A percentile compares a stretch with the other conserved stretches of the same genome.
Conservation (phyloP, 495 filamentous ascomycete species). For the Cairneyella variabilis region DNA sequence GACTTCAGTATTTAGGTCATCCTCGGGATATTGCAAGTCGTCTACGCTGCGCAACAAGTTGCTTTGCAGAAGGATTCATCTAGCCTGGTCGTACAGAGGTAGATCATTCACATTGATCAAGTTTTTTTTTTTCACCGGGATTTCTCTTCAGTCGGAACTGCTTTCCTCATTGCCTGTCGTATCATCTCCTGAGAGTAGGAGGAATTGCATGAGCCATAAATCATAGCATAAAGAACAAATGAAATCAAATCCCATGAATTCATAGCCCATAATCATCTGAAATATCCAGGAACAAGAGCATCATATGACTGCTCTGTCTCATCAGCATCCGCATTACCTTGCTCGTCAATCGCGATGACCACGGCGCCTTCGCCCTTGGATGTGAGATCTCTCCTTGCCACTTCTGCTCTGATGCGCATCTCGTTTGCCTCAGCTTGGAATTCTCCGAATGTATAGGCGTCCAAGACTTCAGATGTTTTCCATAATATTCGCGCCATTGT, state of each 20-base stretch:
- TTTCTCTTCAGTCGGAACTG: too few species aligned
- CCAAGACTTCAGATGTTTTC: slow-evolving; percentile 14
- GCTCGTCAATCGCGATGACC: slow-evolving; percentile 12
- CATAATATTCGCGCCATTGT: slow-evolving; percentile 16
- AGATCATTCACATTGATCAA: too few species aligned
- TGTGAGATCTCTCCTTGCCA: slow-evolving; percentile 7
- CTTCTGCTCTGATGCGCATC: slow-evolving; percentile 17
- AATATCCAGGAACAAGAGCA: slow-evolving; percentile 15
- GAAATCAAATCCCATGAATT: neutral
- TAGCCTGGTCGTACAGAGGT: too few species aligned
- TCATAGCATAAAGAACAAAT: neutral
- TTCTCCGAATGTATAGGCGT: slow-evolving; percentile 9
- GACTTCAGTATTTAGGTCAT: too few species aligned
- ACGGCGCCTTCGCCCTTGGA: slow-evolving; percentile 15
- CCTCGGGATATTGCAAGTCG: neutral
- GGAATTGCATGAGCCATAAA: too few species aligned
- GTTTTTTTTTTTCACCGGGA: too few species aligned
- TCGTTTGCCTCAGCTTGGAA: slow-evolving; percentile 10
- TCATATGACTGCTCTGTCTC: slow-evolving; percentile 17
- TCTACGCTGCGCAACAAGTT: neutral
- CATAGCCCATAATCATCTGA: slow-evolving; percentile 13
- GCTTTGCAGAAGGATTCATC: too few species aligned
- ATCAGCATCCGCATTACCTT: slow-evolving; percentile 7
- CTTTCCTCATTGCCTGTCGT: too few species aligned
- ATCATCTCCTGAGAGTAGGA: too few species aligned